Percentiles rank a stretch among this genome's conserved stretches.
Conservation (phyloP, 805 yeast species). For the Candida ponderosae region DNA sequence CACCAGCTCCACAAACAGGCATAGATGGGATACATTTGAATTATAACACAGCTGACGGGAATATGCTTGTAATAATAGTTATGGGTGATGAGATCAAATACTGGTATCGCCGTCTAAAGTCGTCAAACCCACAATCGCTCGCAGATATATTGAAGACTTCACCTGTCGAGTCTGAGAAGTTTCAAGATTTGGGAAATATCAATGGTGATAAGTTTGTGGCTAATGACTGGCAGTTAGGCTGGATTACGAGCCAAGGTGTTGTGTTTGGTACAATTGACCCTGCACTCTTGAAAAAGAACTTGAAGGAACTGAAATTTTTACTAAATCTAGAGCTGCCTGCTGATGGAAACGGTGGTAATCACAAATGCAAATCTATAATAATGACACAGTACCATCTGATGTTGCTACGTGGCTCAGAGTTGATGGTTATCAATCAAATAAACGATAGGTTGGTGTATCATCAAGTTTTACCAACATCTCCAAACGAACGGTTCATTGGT, state of each 20-base stretch:
- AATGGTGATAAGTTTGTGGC: constrained; percentile 24
- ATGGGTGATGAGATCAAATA: constrained; percentile 25
- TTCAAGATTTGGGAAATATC: constrained; percentile 26
- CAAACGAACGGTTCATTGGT: constrained; percentile 34
- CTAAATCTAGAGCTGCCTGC: constrained; percentile 31
- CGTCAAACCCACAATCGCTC: constrained; percentile 1
- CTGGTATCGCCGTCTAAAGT: constrained; percentile 10
- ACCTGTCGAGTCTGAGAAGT: constrained; percentile 29
- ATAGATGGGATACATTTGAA: constrained; percentile 21
- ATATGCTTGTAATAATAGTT: constrained; percentile 12
- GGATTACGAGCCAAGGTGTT: constrained; percentile 40
- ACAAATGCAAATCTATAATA: constrained; percentile 29
- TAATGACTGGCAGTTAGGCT: constrained; percentile 26
- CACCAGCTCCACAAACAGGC: constrained; percentile 2
- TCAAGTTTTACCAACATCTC: constrained; percentile 28
- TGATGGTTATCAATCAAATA: constrained; percentile 41
- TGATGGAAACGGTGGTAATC: constrained; percentile 12
- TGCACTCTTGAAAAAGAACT: constrained; percentile 15
- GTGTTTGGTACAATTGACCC: constrained; percentile 31
- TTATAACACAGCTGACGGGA: constrained; percentile 3
- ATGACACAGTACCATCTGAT: constrained; percentile 50
- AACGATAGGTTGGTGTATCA: constrained; percentile 38
- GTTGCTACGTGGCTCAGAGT: constrained; percentile 33
- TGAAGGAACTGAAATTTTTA: constrained; percentile 27
- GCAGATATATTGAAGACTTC: constrained; percentile 12